phyloP scores from a whole-genome alignment of 371 early-diverging fungal species.

The Mycotypha africana region DNA sequence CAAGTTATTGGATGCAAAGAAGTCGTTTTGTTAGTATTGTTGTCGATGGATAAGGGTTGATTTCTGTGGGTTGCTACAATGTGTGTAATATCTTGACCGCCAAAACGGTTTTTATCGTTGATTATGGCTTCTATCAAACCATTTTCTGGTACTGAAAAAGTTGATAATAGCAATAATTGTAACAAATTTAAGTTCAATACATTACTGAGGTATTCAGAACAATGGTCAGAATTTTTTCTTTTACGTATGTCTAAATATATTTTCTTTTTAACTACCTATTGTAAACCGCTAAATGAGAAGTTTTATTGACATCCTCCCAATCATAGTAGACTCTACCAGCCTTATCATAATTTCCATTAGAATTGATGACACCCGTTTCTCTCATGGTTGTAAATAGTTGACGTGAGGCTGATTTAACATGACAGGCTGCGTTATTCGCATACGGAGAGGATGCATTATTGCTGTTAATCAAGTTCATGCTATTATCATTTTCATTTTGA shows the following conservation, averaged over 20 bases:
- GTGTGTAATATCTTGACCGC: slow-evolving; percentile 42
- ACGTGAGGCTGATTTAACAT: slow-evolving; percentile 43
- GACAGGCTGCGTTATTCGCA: slow-evolving; percentile 50
- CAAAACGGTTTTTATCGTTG: slow-evolving; percentile 10
- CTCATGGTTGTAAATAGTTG: slow-evolving; percentile 27
- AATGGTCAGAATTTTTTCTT: background rate
- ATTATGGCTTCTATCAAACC: slow-evolving; percentile 32
- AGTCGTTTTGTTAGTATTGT: too few relatives aligned
- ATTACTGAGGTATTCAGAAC: slow-evolving; percentile 20
- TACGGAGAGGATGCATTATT: slow-evolving; percentile 60
- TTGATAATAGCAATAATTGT: slow-evolving; percentile 20
- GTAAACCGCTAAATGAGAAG: slow-evolving; percentile 61
- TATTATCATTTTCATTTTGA: too few relatives aligned
- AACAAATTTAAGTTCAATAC: slow-evolving; percentile 42
- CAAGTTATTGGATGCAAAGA: slow-evolving; percentile 8
- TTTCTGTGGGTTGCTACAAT: slow-evolving; percentile 21
- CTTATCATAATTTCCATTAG: slow-evolving; percentile 37
- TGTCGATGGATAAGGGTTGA: too few relatives aligned
- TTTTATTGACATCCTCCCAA: slow-evolving; percentile 60
- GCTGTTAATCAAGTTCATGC: slow-evolving; percentile 37
- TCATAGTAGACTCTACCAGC: slow-evolving; percentile 65
- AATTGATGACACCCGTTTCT: slow-evolving; percentile 28
- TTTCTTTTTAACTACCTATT: slow-evolving; percentile 49
- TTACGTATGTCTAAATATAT: background rate
- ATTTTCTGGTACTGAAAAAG: slow-evolving; percentile 21